Evolutionary conservation across 2,329 filamentous ascomycete species (phyloP), one percentile per base, ranked within the genome.

Genomic region (Myrmaecium sp.): DNA sequence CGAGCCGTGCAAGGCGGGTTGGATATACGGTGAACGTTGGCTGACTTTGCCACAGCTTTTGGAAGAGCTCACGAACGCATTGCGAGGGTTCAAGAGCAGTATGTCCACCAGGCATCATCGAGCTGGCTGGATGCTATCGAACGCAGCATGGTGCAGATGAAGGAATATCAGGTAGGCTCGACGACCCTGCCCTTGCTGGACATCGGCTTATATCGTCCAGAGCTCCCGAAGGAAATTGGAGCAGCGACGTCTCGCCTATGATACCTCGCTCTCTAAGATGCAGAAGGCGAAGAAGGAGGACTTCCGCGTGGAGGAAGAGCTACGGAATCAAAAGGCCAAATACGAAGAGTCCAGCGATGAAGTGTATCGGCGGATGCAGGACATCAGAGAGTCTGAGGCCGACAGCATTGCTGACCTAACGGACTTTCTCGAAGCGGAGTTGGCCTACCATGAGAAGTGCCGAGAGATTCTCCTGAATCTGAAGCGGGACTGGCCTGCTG

Each of bases 261-360:
- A 95, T 49, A 77, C 86, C 17, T 84, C 79, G 34, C 72, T 82
- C 25, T 70, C 72, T 36, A 94, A 93, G 60, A 74, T 93, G 69
- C 75, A 91, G 44, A 94, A 93, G 54, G 74, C 77, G 14, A 92
- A 92, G 59, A 82, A 76, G 43, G 86, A 95, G 44, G 86, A 95
- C 49, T 92, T 89, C 57, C 68, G 82, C 34, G 66, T 89, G 30
- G 89, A 95, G 51, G 86, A 95, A 47, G 86, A 95, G 52, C 67
- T 93, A 28, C 77, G 86, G 30, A 68, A 73, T 15, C 81, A 89
- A 49, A 92, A 92, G 51, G 79, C 81, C 41, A 95, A 95, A 55
- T 95, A 93, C 46, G 89, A 95, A 47, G 89, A 95, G 57, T 76
- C 81, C 10, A 89, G 69, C 45, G 86, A 95, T 45, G 86, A 95